Evolutionary conservation across 352 stramenopile genomes (phyloP), one percentile per base, ranked within the genome.

Genomic region (Phytophthora kernoviae): DNA sequence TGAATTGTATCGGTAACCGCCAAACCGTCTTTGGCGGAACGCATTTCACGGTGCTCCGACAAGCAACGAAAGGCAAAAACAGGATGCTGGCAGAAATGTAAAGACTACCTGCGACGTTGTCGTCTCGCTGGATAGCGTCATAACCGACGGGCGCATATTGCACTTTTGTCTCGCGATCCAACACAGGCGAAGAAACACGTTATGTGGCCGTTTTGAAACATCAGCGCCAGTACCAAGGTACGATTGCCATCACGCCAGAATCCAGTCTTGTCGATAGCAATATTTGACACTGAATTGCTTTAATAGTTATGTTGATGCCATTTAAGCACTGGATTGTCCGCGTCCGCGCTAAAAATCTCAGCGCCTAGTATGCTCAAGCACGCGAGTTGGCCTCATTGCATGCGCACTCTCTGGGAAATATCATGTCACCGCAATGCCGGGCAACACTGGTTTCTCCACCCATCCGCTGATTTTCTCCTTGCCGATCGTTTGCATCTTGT

Each of bases 211-310:
- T 4, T 8, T 8, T 20, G 12, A 17, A 18, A 4, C n/a, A 9
- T 21, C 37, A 43, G 37, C 9, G 9, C 14, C n/a, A n/a, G n/a
- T n/a, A n/a, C n/a, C n/a, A n/a, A 8, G 33, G 33, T 39, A 39
- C 33, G 37, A 3, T 20, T 17, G 7, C 5, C 46, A 52, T 34
- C 30, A 65, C 54, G 61, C 43, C 62, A 70, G 62, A 65, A 65
- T 61, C 49, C 48, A 56, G 37, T 8, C 9, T 43, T 21, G 4
- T 15, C 4, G 15, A n/a, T 39, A 8, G 4, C 33, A 39, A 39
- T 39, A 4, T 14, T 39, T 39, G 14, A 11, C 33, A 39, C 24
- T 30, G 6, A 30, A 30, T 30, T 30, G 24, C 24, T 3, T 30
- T 30, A 6, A 30, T 30, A 30, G 3, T 30, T 30, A 6, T 30